Base-by-base conservation (phyloP, 768 basidiomycete species). In the Boletus eberwhitei region DNA sequence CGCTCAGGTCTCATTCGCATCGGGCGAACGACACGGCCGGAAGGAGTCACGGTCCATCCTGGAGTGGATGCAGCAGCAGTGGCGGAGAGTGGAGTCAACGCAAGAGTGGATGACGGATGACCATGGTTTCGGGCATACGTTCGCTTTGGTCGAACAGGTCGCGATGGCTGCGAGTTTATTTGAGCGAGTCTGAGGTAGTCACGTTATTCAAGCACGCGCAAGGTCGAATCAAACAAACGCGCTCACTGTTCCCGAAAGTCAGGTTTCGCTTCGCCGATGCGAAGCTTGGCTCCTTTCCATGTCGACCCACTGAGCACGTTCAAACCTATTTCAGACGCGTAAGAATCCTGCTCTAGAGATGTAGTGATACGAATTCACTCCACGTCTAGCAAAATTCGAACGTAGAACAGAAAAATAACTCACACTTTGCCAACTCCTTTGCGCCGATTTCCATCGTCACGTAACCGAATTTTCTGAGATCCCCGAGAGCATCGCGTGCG, bases 281-380 rank as follows among this genome's bases (percentile, higher is more conserved):
- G 80, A 32, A 93, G 72, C 60, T 88, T 92, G 21, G 90, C 74
- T n/a, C 92, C 92, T 72, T 91, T 93, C 88, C 90, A 94, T 1
- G 82, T 88, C 7, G 87, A 83, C 34, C 92, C 91, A 56, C 86
- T 91, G 26, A 93, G 77, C 3, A 83, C 68, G 64, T 83, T 91
- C 68, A 89, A 75, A 69, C 89, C 89, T 91, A 41, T 45, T n/a
- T 32, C 42, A 37, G 47, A 54, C 16, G 48, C 3, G 34, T 58
- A n/a, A 59, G 50, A 53, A 21, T 19, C 40, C 6, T 21, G 34
- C 37, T 41, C 40, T 41, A 11, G 5, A 1, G 13, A 43, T 24
- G 26, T 14, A 21, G 13, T 21, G 32, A 17, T 29, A 37, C 17
- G 24, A 26, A 36, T 54, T 5, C 4, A 21, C 39, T 16, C 38